phyloP scores from a whole-genome alignment of 2,329 filamentous ascomycete species.

The Cladophialophora bantiana region DNA sequence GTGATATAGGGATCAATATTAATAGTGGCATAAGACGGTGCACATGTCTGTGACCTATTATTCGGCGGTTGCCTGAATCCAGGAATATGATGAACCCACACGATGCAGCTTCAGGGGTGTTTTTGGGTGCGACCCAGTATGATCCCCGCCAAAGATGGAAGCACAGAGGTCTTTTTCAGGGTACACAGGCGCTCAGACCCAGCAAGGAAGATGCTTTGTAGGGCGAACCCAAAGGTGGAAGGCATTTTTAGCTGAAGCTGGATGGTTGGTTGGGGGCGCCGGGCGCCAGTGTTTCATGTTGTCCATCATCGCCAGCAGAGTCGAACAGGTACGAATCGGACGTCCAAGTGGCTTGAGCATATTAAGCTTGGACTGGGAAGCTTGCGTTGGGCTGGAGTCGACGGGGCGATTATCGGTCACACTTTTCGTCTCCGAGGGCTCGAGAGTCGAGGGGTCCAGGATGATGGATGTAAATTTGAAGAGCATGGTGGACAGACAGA shows the following conservation, averaged over 20 bases:
- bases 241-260: conserved; percentile 9
- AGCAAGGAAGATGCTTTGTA: conserved; percentile 14
- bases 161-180: conserved; percentile 15
- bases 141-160: conserved; percentile 27
- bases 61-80: conserved; percentile 11
- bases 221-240: conserved; percentile 14
- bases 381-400: background rate
- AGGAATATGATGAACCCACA: background rate
- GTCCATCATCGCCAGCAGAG: conserved; percentile 26
- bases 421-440: background rate
- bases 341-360: background rate
- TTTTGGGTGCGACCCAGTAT: conserved; percentile 8
- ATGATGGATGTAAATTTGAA: conserved; percentile 30
- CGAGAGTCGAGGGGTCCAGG: conserved; percentile 23
- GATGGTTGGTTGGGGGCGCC: conserved; percentile 25
- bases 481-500: conserved; percentile 30
- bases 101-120: conserved; percentile 32
- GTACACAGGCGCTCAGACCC: conserved; percentile 23
- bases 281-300: conserved; percentile 37
- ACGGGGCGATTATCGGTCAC: conserved; percentile 19
- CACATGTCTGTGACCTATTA: background rate
- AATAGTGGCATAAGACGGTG: conserved; percentile 4
- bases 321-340: conserved; percentile 17
- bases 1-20: conserved; percentile 18
- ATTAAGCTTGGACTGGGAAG: background rate